These are phyloP conservation scores for Podaxis sp. DNA, from an alignment of 768 basidiomycete species.

Conservation along the genomic window DNA sequence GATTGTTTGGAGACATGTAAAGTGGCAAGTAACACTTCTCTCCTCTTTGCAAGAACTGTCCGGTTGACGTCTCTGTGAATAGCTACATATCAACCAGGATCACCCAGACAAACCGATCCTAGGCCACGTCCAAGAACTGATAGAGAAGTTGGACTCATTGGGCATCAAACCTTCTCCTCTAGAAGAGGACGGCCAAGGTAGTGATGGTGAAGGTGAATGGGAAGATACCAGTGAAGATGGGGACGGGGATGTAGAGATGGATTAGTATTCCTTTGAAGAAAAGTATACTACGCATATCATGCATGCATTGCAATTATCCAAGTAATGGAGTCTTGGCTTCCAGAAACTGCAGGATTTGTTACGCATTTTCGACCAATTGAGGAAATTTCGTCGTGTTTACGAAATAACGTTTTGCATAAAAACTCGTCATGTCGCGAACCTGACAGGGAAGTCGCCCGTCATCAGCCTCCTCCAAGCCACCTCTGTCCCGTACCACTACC, in stretches of 20 bases:
- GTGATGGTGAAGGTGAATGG: conserved; percentile 61
- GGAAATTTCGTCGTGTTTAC: too few relatives aligned
- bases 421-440: too few relatives aligned
- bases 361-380: too few relatives aligned
- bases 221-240: conserved; percentile 63
- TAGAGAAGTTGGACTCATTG: conserved; percentile 60
- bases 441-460: too few relatives aligned
- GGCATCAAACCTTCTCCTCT: conserved; percentile 65
- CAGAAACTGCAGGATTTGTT: too few relatives aligned
- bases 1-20: conserved; percentile 85
- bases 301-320: not conserved
- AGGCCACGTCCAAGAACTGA: conserved; percentile 74
- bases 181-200: conserved; percentile 46
- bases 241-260: conserved; percentile 60
- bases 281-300: not conserved
- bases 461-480: not conserved
- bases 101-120: conserved; percentile 77
- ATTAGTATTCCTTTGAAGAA: conserved; percentile 26
- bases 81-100: conserved; percentile 73
- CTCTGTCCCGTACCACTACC: conserved; percentile 3
- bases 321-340: too few relatives aligned
- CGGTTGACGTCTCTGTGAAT: conserved; percentile 11
- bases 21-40: conserved; percentile 48
- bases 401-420: too few relatives aligned
- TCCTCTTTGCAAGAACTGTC: not conserved